Percentiles rank a stretch among this genome's conserved stretches.
Conservation (phyloP, 139 green algal species). For the Zygnema cylindricum region DNA sequence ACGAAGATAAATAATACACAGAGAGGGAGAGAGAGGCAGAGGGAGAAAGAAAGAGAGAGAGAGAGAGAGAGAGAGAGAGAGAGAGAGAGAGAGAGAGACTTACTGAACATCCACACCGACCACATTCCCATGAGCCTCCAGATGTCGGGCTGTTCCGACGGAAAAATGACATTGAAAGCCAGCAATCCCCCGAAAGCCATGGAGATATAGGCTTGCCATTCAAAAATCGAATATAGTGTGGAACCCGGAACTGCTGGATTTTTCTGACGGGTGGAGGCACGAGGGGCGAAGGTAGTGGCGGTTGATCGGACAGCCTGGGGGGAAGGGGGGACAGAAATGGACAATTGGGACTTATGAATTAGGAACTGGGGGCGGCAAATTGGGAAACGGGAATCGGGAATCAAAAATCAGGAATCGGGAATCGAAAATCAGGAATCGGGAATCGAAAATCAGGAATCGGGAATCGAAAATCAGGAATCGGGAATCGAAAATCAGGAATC, state of each 20-base stretch:
- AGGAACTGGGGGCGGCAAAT: no score
- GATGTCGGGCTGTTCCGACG: constrained; percentile 90
- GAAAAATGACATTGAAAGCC: constrained; percentile 94
- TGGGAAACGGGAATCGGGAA: no score
- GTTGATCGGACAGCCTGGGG: constrained; percentile 48
- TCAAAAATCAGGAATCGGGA: no score
- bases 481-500: no score
- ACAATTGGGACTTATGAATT: no score
- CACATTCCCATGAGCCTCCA: constrained; percentile 94
- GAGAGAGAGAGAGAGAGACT: constrained; percentile 23
- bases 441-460: no score
- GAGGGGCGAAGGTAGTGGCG: constrained; percentile 58
- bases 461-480: no score
- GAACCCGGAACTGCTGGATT: constrained; percentile 89
- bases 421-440: no score
- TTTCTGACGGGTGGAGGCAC: constrained; percentile 67
- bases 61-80: not conserved
- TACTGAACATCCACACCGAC: constrained; percentile 93
- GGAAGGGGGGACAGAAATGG: not conserved
- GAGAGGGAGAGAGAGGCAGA: not conserved
- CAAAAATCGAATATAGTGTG: constrained; percentile 72
- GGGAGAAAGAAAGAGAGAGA: not conserved
- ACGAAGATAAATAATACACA: not conserved
- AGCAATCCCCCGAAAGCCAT: constrained; percentile 82
- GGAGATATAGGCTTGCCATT: constrained; percentile 80